Conservation (phyloP, 148 eudicot species). For the Silene conica region DNA sequence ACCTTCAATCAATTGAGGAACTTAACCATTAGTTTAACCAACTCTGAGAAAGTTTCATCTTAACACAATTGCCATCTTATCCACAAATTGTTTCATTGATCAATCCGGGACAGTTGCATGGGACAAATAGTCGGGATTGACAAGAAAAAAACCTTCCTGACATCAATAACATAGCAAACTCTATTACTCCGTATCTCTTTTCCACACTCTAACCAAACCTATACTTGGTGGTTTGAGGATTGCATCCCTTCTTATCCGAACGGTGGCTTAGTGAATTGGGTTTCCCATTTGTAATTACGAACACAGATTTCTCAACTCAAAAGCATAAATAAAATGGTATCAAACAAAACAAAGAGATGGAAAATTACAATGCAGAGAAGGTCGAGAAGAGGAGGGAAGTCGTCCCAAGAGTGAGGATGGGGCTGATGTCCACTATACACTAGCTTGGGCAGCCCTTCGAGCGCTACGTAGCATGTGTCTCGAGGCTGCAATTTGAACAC, state of each 20-base stretch:
- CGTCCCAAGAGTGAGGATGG: slow-evolving; percentile 69
- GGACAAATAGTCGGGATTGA: no score
- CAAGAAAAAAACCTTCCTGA: no score
- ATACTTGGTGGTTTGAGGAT: neutral
- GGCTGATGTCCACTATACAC: slow-evolving; percentile 86
- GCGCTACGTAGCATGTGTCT: slow-evolving; percentile 79
- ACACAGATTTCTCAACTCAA: neutral
- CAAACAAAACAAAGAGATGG: neutral
- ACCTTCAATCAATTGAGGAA: slow-evolving; percentile 42
- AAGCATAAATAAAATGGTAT: neutral
- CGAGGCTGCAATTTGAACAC: slow-evolving; percentile 56
- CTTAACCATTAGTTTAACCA: neutral
- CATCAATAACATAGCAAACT: no score
- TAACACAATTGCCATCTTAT: no score
- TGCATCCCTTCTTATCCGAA: neutral
- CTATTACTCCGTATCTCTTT: no score
- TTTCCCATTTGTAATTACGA: neutral
- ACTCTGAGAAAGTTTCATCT: no score
- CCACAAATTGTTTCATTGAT: no score
- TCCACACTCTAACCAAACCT: neutral
- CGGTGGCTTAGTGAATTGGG: neutral
- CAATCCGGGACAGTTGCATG: no score
- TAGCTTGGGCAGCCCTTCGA: slow-evolving; percentile 47
- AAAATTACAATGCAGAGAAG: slow-evolving; percentile 49
- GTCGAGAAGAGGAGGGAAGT: slow-evolving; percentile 61